Base-by-base conservation (phyloP, 2,329 filamentous ascomycete species). In the Penicillium sp. region DNA sequence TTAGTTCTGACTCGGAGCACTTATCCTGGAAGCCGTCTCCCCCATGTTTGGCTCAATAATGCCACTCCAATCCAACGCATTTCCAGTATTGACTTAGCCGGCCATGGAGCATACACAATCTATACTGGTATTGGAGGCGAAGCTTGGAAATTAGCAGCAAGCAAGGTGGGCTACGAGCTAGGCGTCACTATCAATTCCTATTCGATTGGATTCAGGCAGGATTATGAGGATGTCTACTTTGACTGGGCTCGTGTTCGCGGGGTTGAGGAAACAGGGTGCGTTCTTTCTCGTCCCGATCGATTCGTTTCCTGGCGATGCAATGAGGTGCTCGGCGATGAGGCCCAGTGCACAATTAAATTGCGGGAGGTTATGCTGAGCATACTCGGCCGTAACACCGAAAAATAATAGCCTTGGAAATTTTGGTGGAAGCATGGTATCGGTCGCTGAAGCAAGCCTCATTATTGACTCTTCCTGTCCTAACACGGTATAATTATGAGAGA, bases 31-130 rank as follows among this genome's bases (percentile, higher is more conserved):
- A 74, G 74, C 24, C 73, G 84, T 2, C 67, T 87, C 18, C 85
- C 85, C 4, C 85, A 88, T 65, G 84, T 75, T 0, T 87, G 85
- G 85, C 68, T 87, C 13, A 81, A 84, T 67, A 75, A 74, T 17
- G 60, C 71, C 6, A 59, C 74, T 9, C 78, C 82, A 0, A 68
- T 69, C 8, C 62, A 74, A 46, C 69, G 70, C 12, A 68, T 82
- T 15, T 85, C 82, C 1, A 86, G 83, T 0, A 78, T 83, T 39
- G 84, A 87, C 63, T 67, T 87, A 1, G 81, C 81, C 0, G 84
- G 84, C 0, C 74, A 85, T 43, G 80, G 81, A 0, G 58, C 60
- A 0, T 85, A 84, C 61, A 71, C 66, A 10, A 60, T 83, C 2
- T 63, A 83, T 7, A 81, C 79, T 0, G 83, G 84, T 0, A 76